These are phyloP conservation scores for Pestalotiopsis sp. DNA, from an alignment of 2,329 filamentous ascomycete genomes.

Conservation along the genomic window DNA sequence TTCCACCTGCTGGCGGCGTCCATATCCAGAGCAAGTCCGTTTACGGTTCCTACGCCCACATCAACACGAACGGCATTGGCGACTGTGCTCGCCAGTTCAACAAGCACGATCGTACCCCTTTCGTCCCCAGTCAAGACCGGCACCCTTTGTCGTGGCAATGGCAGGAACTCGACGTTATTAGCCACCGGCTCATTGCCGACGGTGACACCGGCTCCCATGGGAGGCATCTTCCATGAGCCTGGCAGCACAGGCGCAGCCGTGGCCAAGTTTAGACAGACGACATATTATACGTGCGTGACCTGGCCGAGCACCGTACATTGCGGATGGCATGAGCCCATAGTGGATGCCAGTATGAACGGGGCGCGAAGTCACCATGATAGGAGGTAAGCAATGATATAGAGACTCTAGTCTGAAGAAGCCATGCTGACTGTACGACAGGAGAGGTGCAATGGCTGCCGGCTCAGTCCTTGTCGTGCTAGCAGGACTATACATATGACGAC, in stretches of 20 bases:
- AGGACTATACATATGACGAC: not conserved
- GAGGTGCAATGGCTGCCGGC: not conserved
- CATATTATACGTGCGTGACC: conserved; percentile 40
- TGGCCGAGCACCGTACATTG: conserved; percentile 36
- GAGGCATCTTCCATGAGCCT: conserved; percentile 3
- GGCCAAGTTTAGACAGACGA: conserved; percentile 37
- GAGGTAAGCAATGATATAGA: conserved; percentile 16
- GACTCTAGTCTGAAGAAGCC: conserved; percentile 19
- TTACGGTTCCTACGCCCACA: not conserved
- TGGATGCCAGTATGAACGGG: conserved; percentile 26
- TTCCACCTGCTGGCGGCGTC: not conserved
- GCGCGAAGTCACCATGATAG: conserved; percentile 13
- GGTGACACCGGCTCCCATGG: conserved; percentile 10
- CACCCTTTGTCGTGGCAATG: not conserved
- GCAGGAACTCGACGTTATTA: not conserved
- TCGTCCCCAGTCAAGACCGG: not conserved
- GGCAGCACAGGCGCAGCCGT: not conserved
- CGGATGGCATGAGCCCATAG: conserved; percentile 41
- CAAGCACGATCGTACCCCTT: not conserved
- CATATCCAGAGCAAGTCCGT: not conserved
- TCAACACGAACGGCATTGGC: not conserved
- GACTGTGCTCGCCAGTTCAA: not conserved
- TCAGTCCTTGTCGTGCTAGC: not conserved
- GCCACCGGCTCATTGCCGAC: not conserved
- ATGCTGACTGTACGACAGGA: conserved; percentile 18